Conservation (phyloP, 371 early-diverging fungal species). For the Capniomyces stellatus region DNA sequence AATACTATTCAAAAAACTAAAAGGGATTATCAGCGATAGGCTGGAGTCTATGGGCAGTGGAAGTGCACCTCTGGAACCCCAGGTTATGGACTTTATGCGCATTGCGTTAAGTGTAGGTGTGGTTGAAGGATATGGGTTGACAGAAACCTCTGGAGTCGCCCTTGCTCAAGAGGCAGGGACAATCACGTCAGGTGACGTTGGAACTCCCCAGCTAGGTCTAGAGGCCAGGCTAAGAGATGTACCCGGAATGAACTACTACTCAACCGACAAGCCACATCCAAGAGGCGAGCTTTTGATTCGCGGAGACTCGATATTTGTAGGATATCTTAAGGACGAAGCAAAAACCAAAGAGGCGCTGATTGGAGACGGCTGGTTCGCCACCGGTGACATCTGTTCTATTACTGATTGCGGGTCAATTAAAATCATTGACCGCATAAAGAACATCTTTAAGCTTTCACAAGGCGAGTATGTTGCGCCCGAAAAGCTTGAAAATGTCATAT, state of each 20-base stretch:
- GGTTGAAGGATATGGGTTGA: conserved; percentile 91
- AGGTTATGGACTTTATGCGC: conserved; percentile 75
- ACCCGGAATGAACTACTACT: conserved; percentile 73
- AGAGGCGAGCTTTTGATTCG: conserved; percentile 87
- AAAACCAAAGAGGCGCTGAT: conserved; percentile 64
- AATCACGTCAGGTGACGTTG: conserved; percentile 66
- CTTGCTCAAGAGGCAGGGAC: conserved; percentile 31
- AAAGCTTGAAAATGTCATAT: conserved; percentile 72
- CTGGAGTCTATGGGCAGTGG: conserved; percentile 59
- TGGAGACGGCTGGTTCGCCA: conserved; percentile 69
- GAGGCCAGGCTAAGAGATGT: conserved; percentile 83
- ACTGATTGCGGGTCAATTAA: conserved; percentile 44
- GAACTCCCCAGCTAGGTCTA: conserved; percentile 47
- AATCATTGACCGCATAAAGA: conserved; percentile 92
- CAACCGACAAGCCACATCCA: conserved; percentile 65
- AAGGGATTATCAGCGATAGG: conserved; percentile 73
- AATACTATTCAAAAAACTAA: conserved; percentile 73
- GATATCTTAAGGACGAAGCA: conserved; percentile 67
- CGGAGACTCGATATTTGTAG: conserved; percentile 66
- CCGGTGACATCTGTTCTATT: conserved; percentile 91
- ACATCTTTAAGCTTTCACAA: conserved; percentile 92
- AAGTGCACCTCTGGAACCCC: conserved; percentile 72
- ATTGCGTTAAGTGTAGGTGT: conserved; percentile 66
- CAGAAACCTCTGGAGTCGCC: conserved; percentile 63
- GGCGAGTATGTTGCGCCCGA: conserved; percentile 98